A percentile compares a stretch with the other conserved stretches of the same genome.
phyloP scores from a whole-genome alignment of 495 filamentous ascomycete genomes.

The Tuber calosporum region DNA sequence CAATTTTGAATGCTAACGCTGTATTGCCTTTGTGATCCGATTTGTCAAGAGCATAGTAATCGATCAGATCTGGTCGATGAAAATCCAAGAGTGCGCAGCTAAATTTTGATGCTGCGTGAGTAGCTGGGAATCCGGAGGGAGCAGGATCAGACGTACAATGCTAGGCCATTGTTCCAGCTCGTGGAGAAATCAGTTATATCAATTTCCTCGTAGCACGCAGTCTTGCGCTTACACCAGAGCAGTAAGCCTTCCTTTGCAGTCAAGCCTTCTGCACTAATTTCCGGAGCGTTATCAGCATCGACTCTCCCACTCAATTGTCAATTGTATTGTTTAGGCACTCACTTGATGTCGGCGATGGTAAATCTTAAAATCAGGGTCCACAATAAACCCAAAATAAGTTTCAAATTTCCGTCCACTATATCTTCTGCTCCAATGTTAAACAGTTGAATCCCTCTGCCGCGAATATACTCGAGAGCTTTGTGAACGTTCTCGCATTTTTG shows the following conservation, averaged over 20 bases:
- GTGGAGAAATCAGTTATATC: slow-evolving; percentile 86
- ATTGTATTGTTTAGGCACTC: not conserved
- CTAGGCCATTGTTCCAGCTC: slow-evolving; percentile 95
- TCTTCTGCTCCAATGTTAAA: slow-evolving; percentile 98
- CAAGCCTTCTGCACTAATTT: slow-evolving; percentile 69
- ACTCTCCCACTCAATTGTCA: not conserved
- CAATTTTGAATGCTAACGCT: slow-evolving; percentile 93
- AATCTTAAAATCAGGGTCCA: slow-evolving; percentile 97
- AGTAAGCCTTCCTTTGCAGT: slow-evolving; percentile 93
- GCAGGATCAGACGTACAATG: slow-evolving; percentile 53
- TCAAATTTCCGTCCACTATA: slow-evolving; percentile 94
- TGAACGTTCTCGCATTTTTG: slow-evolving; percentile 99
- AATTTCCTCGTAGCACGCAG: slow-evolving; percentile 94
- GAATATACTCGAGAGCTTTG: slow-evolving; percentile 86
- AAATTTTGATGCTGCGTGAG: slow-evolving; percentile 10
- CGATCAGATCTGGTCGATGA: slow-evolving; percentile 92
- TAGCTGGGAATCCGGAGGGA: not conserved
- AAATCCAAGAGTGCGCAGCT: slow-evolving; percentile 90
- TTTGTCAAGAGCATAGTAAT: slow-evolving; percentile 91
- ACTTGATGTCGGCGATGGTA: slow-evolving; percentile 95
- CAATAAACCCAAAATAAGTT: slow-evolving; percentile 93
- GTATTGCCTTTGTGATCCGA: slow-evolving; percentile 93
- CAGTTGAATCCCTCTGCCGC: slow-evolving; percentile 83
- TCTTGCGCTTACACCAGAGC: slow-evolving; percentile 97
- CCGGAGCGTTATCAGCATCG: slow-evolving; percentile 12